These are phyloP conservation scores for Raddia distichophylla DNA, from an alignment of 176 grass and related monocot genomes.

Conservation along the genomic window DNA sequence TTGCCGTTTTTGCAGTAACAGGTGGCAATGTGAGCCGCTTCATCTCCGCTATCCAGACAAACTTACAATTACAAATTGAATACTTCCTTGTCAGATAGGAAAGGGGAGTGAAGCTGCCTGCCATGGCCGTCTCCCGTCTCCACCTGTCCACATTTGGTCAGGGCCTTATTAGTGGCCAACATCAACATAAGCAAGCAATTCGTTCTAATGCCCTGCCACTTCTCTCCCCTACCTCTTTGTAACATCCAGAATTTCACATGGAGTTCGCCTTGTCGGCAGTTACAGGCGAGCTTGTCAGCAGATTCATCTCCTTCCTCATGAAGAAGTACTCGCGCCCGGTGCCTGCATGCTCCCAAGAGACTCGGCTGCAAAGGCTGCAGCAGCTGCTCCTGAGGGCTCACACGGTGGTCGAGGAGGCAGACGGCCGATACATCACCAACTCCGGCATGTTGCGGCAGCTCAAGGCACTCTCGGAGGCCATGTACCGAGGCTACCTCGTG, in stretches of 20 bases:
- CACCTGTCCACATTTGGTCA: too few relatives aligned
- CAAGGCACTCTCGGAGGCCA: not conserved
- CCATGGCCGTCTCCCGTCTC: too few relatives aligned
- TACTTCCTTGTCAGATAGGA: too few relatives aligned
- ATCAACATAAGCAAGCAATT: too few relatives aligned
- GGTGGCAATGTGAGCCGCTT: too few relatives aligned
- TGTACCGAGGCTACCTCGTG: constrained; percentile 8
- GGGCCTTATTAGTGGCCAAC: too few relatives aligned
- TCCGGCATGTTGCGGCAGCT: not conserved
- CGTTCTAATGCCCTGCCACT: too few relatives aligned
- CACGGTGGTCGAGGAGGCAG: constrained; percentile 21
- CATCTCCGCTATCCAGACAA: too few relatives aligned
- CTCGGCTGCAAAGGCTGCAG: not conserved
- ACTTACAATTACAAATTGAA: too few relatives aligned
- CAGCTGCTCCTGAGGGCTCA: constrained; percentile 3
- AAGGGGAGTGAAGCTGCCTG: too few relatives aligned
- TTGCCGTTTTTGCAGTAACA: too few relatives aligned
- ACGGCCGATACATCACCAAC: not conserved
- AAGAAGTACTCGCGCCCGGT: not conserved
- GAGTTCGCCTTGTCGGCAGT: constrained; percentile 10
- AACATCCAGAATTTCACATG: not conserved
- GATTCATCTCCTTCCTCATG: not conserved
- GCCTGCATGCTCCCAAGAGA: not conserved
- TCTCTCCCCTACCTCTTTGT: too few relatives aligned
- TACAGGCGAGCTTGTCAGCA: not conserved